Evolutionary conservation across 805 yeast genomes (phyloP).

Genomic region (Wickerhamiella brachini): DNA sequence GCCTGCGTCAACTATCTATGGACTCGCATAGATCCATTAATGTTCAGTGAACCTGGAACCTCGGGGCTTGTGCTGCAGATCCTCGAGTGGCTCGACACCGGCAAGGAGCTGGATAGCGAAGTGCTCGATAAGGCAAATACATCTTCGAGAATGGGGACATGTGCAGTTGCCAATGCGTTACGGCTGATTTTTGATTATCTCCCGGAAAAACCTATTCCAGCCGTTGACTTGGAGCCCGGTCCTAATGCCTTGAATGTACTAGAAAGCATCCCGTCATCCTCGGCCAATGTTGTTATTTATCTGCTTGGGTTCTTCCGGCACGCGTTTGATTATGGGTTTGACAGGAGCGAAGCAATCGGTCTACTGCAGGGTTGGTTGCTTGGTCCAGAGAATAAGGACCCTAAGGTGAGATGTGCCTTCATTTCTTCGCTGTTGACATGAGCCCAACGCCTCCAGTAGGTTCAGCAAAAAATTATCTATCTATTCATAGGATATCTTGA

Average conservation of each 20-base stretch:
- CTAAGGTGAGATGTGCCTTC: not conserved
- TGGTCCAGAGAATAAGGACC: not conserved
- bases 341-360: not conserved
- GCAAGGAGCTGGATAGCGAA: conserved; percentile 21
- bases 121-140: conserved; percentile 21
- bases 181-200: conserved; percentile 9
- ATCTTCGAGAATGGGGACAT: conserved; percentile 25
- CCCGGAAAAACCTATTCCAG: conserved; percentile 11
- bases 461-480: too few relatives aligned
- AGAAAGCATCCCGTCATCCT: conserved; percentile 1
- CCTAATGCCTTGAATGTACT: not conserved
- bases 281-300: conserved; percentile 5
- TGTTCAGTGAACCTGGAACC: conserved; percentile 18
- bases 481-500: too few relatives aligned
- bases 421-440: not conserved
- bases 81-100: conserved; percentile 25
- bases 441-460: too few relatives aligned
- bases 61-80: conserved; percentile 16
- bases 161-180: conserved; percentile 27
- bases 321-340: conserved; percentile 3
- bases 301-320: conserved; percentile 6
- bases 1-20: conserved; percentile 25
- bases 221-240: not conserved
- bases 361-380: not conserved
- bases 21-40: conserved; percentile 14